These are phyloP conservation scores for Guadua angustifolia DNA, from an alignment of 176 grass and related monocot species.

Conservation along the genomic window DNA sequence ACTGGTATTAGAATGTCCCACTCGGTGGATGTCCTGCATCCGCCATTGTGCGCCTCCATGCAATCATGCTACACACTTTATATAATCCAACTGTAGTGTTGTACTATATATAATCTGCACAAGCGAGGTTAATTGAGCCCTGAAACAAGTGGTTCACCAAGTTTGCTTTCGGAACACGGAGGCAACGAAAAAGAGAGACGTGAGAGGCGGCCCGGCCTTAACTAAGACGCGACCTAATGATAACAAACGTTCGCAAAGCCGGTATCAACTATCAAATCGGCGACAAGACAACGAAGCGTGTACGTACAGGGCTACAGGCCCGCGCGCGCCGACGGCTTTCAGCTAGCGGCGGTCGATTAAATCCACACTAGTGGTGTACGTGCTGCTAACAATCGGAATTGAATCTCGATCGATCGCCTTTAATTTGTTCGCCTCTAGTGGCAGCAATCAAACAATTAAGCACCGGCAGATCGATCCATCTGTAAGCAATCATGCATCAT, in stretches of 20 bases:
- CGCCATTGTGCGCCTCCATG: too few relatives aligned
- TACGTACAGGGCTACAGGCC: background rate
- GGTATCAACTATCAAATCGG: background rate
- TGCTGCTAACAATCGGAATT: background rate
- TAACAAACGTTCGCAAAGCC: background rate
- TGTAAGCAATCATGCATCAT: too few relatives aligned
- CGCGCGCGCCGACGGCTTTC: background rate
- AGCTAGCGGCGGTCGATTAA: background rate
- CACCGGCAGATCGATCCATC: too few relatives aligned
- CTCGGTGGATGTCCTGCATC: too few relatives aligned
- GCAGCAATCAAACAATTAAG: background rate
- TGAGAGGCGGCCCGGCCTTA: background rate
- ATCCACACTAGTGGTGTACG: too few relatives aligned
- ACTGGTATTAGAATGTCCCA: too few relatives aligned
- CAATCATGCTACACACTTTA: background rate
- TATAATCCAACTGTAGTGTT: background rate
- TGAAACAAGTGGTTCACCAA: background rate
- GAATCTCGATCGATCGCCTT: too few relatives aligned
- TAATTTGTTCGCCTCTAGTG: too few relatives aligned
- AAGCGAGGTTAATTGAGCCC: too few relatives aligned
- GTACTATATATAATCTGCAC: background rate
- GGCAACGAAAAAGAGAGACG: background rate
- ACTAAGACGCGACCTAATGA: background rate
- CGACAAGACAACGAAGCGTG: background rate
- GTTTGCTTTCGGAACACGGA: background rate